Evolutionary conservation across 176 grass and related monocot species (phyloP), one percentile per base, ranked within the genome.

Genomic region (Musa troglodytarum): DNA sequence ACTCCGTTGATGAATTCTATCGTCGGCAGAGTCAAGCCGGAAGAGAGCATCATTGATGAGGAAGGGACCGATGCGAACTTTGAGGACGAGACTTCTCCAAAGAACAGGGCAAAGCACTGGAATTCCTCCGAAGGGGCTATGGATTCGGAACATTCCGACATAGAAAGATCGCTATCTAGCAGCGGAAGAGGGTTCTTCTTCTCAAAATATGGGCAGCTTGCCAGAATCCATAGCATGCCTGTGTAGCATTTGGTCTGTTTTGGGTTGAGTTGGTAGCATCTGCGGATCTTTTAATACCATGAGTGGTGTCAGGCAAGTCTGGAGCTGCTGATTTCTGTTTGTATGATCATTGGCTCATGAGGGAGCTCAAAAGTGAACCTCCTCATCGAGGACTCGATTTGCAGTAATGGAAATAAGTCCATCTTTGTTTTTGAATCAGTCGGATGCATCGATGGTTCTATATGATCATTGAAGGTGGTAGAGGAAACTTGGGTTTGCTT

Each of bases 221-320:
- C 87, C n/a, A 85, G 87, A 80, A 89, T 82, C 84, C 86, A 82
- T 20, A 83, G 84, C 75, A 74, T 85, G 74, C 84, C 90, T n/a
- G 11, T 87, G 69, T 86, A 76, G 88, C 28, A 59, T 23, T 34
- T 43, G 9, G 17, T 76, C 9, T 55, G 25, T 76, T 76, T 14
- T 54, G 29, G 25, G 15, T 50, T 70, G 29, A 50, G 43, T 49
- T 50, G 56, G 15, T 10, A 12, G 29, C 50, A 70, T 51, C 17
- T 50, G 34, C 16, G 4, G 34, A 70, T 51, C 34, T 21, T 11
- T 51, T 8, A 21, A 20, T n/a, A 51, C 68, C 50, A 20, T 9
- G 29, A 21, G 68, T 13, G 21, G 19, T 50, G 11, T 26, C 19
- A 17, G 43, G 17, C 34, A 51, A 70, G 1, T 70, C 68, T 8